These are phyloP conservation scores for Capsella rubella DNA, from an alignment of 441 rosid genomes.

Conservation along the genomic window DNA sequence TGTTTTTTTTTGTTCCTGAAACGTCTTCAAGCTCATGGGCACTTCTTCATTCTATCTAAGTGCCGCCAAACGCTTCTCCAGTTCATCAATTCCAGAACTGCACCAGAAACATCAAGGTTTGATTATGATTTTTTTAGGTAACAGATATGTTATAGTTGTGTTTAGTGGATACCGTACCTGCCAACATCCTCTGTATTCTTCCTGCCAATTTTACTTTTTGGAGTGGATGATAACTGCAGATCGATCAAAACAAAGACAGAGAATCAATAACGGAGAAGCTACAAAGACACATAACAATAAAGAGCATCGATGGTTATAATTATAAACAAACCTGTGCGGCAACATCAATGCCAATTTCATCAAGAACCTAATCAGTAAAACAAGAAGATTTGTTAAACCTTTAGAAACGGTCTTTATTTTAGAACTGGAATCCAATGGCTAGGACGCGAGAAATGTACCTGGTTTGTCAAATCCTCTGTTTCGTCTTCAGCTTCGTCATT, in stretches of 20 bases:
- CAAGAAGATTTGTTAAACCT: neutral
- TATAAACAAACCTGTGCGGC: slow-evolving; percentile 81
- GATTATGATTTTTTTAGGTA: neutral
- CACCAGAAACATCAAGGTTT: slow-evolving; percentile 6
- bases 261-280: slow-evolving; percentile 23
- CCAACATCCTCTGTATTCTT: slow-evolving; percentile 64
- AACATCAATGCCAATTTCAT: slow-evolving; percentile 92
- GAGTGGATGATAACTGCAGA: slow-evolving; percentile 79
- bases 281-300: slow-evolving; percentile 13
- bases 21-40: slow-evolving; percentile 27
- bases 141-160: neutral
- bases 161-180: slow-evolving; percentile 58
- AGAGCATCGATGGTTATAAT: neutral
- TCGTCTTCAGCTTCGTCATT: slow-evolving; percentile 96
- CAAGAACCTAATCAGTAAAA: slow-evolving; percentile 71
- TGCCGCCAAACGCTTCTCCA: slow-evolving; percentile 91
- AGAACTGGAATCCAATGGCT: neutral
- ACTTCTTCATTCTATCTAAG: slow-evolving; percentile 53
- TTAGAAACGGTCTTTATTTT: neutral
- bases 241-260: slow-evolving; percentile 16
- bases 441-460: slow-evolving; percentile 51
- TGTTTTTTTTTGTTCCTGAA: neutral
- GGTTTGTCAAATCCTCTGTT: slow-evolving; percentile 93
- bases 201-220: slow-evolving; percentile 75
- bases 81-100: slow-evolving; percentile 79